phyloP scores from a whole-genome alignment of 345 rosid species.

The Linum tenue region DNA sequence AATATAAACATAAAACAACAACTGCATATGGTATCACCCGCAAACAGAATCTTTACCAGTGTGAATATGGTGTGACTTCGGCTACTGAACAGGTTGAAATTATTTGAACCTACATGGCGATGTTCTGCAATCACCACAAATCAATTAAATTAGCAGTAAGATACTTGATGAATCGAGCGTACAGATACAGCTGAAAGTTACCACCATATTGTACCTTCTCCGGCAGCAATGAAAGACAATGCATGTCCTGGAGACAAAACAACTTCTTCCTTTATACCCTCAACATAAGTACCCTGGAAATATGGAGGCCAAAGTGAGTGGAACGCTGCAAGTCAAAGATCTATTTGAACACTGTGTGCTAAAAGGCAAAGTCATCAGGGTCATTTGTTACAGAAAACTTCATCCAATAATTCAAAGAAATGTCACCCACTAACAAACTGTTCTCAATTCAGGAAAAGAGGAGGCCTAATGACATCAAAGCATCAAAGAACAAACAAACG shows the following conservation, averaged over 20 bases:
- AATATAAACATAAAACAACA: not conserved
- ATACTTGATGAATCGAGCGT: constrained; percentile 7
- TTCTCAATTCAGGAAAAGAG: not conserved
- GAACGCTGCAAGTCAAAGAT: not conserved
- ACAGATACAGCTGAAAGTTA: not conserved
- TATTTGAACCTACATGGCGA: constrained; percentile 99
- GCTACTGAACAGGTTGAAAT: constrained; percentile 92
- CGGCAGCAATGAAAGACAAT: constrained; percentile 96
- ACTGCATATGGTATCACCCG: not conserved
- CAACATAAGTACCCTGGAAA: constrained; percentile 92
- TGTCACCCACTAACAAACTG: not conserved
- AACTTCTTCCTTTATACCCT: constrained; percentile 98
- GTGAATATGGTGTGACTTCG: constrained; percentile 99
- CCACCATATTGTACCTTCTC: constrained; percentile 60
- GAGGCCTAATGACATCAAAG: no score
- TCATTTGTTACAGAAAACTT: not conserved
- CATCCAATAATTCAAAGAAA: not conserved
- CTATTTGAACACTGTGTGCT: not conserved
- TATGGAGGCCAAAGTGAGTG: not conserved
- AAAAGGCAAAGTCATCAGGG: not conserved
- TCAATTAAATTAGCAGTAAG: constrained; percentile 3
- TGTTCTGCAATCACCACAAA: constrained; percentile 57
- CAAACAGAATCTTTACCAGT: constrained; percentile 41
- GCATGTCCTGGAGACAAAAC: constrained; percentile 99
- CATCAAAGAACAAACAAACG: not conserved